Evolutionary conservation across 1,284 basidiomycete species (phyloP).

Genomic region (Athelia sp.): DNA sequence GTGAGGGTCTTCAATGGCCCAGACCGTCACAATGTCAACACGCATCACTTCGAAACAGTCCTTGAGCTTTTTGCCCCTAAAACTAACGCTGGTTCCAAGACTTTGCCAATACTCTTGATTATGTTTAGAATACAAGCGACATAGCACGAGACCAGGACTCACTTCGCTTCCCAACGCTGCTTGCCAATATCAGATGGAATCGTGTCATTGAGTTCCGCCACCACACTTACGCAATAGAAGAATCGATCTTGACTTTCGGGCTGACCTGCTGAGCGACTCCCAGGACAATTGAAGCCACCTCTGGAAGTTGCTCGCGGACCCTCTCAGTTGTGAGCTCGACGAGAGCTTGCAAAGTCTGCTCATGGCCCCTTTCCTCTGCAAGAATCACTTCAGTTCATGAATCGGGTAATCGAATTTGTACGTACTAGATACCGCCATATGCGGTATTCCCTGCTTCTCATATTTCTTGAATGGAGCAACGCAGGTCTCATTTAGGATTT

Average conservation of each 20-base stretch:
- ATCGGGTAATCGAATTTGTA: neutral
- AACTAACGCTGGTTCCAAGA: conserved; percentile 13
- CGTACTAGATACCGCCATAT: neutral
- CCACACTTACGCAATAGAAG: conserved; percentile 17
- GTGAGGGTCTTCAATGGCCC: conserved; percentile 21
- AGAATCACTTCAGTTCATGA: no score
- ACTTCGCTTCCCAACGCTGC: conserved; percentile 14
- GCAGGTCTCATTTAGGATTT: neutral
- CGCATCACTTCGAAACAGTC: conserved; percentile 14
- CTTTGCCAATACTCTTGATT: conserved; percentile 17
- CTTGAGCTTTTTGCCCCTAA: conserved; percentile 12
- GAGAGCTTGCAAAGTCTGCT: neutral
- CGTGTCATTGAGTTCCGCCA: neutral
- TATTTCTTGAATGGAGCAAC: neutral
- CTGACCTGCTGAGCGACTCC: conserved; percentile 20
- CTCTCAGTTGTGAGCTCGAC: neutral
- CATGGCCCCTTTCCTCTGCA: neutral
- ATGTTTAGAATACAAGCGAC: neutral
- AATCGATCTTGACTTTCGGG: conserved; percentile 17
- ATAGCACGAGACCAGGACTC: neutral
- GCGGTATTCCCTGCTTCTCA: neutral
- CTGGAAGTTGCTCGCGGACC: neutral
- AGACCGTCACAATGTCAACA: conserved; percentile 18
- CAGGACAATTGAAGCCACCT: conserved; percentile 12
- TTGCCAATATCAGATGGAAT: neutral